Evolutionary conservation across 805 yeast genomes (phyloP), one percentile per base, ranked within the genome.

Genomic region (Metschnikowia peoriensis): DNA sequence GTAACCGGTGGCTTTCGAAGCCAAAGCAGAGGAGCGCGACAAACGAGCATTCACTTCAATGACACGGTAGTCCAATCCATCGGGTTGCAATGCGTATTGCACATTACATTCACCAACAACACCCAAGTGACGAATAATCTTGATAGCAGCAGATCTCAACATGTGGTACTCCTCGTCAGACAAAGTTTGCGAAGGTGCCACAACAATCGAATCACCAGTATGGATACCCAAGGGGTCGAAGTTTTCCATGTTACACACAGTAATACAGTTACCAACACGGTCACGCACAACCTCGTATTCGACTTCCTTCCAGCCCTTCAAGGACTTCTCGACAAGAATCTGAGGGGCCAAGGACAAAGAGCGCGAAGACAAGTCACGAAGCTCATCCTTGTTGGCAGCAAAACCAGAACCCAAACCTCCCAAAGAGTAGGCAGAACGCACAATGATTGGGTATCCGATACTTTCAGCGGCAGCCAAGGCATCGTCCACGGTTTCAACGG

Each of bases 21-120:
- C 99, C 61, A 93, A 82, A 42, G 99, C 99, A 37, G 97, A 92
- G 32, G 98, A 94, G 68, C 99, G 85, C 41, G 97, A 92, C 63
- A 93, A 81, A 73, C 99, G 86, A 42, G 99, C 99, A 68, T 93
- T 93, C 58, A 93, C 99, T 75, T 93, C 99, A 66, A 93, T 94
- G 57, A 93, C 96, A 70, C 98, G 84, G 79, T 88, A 93, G 67
- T 93, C 98, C 63, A 89, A 82, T 14, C 97, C 96, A 72, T 91
- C 94, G 42, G 99, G 97, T 69, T 92, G 96, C 61, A 93, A 81
- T 49, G 97, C 96, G 68, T 93, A 93, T 74, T 93, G 99, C 57
- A 93, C 96, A 71, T 93, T 93, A 83, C 99, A 93, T 77, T 93
- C 99, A 73, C 99, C 99, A 62, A 93, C 97, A 60, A 93, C 99